A percentile compares a stretch with the other conserved stretches of the same genome.
These are phyloP conservation scores for Cyathus striatus DNA, from an alignment of 768 basidiomycete species.

Conservation along the genomic window DNA sequence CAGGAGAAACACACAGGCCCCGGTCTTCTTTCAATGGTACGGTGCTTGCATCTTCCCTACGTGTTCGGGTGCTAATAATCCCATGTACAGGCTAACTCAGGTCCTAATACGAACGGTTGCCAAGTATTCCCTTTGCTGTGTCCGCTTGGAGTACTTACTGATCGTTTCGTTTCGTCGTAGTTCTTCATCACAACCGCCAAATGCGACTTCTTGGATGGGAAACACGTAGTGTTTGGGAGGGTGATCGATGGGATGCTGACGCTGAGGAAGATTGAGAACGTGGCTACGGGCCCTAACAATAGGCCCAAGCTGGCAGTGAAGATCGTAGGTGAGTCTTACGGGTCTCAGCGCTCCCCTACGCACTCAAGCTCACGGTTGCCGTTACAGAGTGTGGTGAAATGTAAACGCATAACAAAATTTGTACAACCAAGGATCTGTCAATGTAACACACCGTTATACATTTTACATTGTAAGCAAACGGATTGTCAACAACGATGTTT, in stretches of 20 bases:
- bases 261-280: slow-evolving; percentile 93
- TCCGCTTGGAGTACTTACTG: background rate
- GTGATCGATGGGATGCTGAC: slow-evolving; percentile 94
- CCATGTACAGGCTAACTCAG: slow-evolving; percentile 79
- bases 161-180: slow-evolving; percentile 26
- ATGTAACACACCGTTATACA: background rate
- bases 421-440: background rate
- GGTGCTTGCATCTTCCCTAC: slow-evolving; percentile 6
- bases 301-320: slow-evolving; percentile 85
- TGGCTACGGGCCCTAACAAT: slow-evolving; percentile 87
- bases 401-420: slow-evolving; percentile 20
- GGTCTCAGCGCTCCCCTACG: slow-evolving; percentile 1
- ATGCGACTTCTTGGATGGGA: slow-evolving; percentile 93
- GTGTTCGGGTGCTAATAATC: background rate
- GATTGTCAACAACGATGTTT: background rate
- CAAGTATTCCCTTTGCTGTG: slow-evolving; percentile 39
- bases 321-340: slow-evolving; percentile 63
- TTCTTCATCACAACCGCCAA: slow-evolving; percentile 97
- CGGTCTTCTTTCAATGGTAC: slow-evolving; percentile 88
- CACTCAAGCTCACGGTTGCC: too few species aligned
- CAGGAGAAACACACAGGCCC: slow-evolving; percentile 81
- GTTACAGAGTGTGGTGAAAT: slow-evolving; percentile 54
- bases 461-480: too few species aligned
- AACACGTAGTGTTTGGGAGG: slow-evolving; percentile 90
- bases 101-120: slow-evolving; percentile 90